Evolutionary conservation across 805 yeast genomes (phyloP).

Genomic region (Candida qinlingensis): DNA sequence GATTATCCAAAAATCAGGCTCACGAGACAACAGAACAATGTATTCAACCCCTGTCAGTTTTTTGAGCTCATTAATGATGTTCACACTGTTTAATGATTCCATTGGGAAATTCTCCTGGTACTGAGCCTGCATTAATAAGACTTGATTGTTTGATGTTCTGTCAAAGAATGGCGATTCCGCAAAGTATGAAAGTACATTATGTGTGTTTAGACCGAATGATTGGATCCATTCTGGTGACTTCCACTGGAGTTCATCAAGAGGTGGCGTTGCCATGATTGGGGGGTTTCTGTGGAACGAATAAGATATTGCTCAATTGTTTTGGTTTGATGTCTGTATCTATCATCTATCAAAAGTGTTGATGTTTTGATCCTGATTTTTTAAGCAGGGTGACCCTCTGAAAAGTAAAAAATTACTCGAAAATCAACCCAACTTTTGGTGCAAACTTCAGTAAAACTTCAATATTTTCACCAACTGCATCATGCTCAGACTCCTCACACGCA

Average conservation of each 20-base stretch:
- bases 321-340: no score
- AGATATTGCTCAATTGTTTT: no score
- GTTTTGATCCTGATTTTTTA: no score
- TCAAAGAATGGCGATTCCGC: conserved; percentile 94
- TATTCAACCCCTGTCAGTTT: conserved; percentile 88
- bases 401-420: no score
- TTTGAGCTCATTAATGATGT: conserved; percentile 50
- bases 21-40: conserved; percentile 65
- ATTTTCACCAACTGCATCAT: neutral
- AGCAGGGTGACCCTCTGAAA: no score
- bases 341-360: no score
- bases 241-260: conserved; percentile 92
- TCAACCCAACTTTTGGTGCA: no score
- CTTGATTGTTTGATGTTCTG: conserved; percentile 90
- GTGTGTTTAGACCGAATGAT: conserved; percentile 77
- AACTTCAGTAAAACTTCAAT: neutral
- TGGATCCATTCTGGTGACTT: conserved; percentile 97
- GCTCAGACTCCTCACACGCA: conserved; percentile 3
- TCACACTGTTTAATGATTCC: conserved; percentile 25
- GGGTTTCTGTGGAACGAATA: no score
- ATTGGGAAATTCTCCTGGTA: conserved; percentile 46
- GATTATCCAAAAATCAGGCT: conserved; percentile 91
- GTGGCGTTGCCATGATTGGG: conserved; percentile 20
- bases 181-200: conserved; percentile 89
- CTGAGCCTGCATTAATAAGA: conserved; percentile 91